Conservation (phyloP, 306 rosid genomes). For the Corylus heterophylla region DNA sequence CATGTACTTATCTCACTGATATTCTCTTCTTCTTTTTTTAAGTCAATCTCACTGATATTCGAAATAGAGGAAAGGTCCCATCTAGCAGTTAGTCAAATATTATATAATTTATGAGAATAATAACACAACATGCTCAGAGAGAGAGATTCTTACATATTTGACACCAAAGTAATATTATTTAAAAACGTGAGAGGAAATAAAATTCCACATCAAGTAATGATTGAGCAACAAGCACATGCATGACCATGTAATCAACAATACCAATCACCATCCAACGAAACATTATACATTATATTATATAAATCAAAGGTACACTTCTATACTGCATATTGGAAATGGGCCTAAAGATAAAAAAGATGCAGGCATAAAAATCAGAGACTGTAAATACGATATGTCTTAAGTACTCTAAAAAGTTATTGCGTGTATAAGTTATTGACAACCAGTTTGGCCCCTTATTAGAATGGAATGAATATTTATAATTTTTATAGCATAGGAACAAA, state of each 20-base stretch:
- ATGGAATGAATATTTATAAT: no score
- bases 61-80: neutral
- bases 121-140: neutral
- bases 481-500: no score
- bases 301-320: no score
- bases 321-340: no score
- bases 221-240: neutral
- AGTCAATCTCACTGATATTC: neutral
- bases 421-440: no score
- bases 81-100: neutral
- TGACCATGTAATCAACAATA: neutral
- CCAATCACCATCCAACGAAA: neutral
- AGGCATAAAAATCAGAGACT: no score
- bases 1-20: neutral
- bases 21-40: no score
- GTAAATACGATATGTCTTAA: no score
- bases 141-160: neutral
- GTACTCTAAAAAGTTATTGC: no score
- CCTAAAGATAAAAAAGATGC: no score
- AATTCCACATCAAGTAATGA: neutral
- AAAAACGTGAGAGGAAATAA: neutral
- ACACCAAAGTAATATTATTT: neutral
- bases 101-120: neutral
- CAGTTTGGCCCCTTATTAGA: no score
- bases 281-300: neutral